Conservation (phyloP, 2,329 filamentous ascomycete species). For the Aspergillus pseudotamarii region DNA sequence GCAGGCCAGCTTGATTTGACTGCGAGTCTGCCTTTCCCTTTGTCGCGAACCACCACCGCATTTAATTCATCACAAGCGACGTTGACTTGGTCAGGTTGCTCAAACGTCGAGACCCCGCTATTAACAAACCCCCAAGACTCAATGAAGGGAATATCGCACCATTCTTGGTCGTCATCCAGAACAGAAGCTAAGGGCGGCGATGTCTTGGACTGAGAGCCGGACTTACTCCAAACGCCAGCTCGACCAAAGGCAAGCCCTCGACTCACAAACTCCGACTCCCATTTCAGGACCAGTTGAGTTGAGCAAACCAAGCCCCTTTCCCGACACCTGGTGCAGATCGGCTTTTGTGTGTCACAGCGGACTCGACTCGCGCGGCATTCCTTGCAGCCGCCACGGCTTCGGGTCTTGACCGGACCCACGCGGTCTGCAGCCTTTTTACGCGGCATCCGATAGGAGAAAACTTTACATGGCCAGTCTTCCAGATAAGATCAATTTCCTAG, state of each 20-base stretch:
- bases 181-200: slow-evolving; percentile 20
- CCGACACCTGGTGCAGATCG: slow-evolving; percentile 40
- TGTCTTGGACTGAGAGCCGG: slow-evolving; percentile 20
- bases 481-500: slow-evolving; percentile 1
- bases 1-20: slow-evolving; percentile 6
- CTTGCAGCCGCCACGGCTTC: slow-evolving; percentile 44
- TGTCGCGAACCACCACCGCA: slow-evolving; percentile 15
- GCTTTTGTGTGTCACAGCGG: slow-evolving; percentile 44
- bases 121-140: slow-evolving; percentile 38
- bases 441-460: slow-evolving; percentile 31
- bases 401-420: slow-evolving; percentile 39
- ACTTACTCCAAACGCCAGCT: slow-evolving; percentile 45
- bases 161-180: slow-evolving; percentile 27
- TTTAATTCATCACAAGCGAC: slow-evolving; percentile 28
- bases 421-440: slow-evolving; percentile 41
- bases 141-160: slow-evolving; percentile 31
- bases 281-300: slow-evolving; percentile 41
- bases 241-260: slow-evolving; percentile 48
- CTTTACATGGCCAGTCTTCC: slow-evolving; percentile 29
- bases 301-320: slow-evolving; percentile 40
- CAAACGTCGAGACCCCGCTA: slow-evolving; percentile 32
- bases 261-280: slow-evolving; percentile 44
- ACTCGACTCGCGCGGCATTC: slow-evolving; percentile 46
- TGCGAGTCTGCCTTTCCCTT: background rate
- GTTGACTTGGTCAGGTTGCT: slow-evolving; percentile 28